phyloP scores from a whole-genome alignment of 306 rosid genomes.

The Sindora glabra region DNA sequence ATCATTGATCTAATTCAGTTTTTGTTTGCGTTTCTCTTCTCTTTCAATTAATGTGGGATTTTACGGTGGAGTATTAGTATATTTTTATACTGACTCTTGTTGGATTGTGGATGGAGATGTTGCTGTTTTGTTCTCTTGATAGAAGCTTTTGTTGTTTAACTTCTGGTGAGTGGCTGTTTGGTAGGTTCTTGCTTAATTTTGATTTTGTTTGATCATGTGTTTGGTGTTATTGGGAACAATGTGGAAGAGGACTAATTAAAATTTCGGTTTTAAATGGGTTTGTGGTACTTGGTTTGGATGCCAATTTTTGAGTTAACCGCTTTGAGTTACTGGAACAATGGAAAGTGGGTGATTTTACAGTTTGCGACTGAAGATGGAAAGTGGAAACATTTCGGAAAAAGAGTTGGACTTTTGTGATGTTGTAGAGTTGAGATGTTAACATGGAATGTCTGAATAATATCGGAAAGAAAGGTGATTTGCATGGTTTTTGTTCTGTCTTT shows the following conservation, averaged over 20 bases:
- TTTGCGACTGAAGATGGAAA: not conserved
- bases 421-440: constrained; percentile 2
- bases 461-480: no score
- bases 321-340: not conserved
- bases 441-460: no score
- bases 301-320: constrained; percentile 1
- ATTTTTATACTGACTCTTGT: not conserved
- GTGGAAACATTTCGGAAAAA: not conserved
- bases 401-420: constrained; percentile 3
- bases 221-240: constrained; percentile 19
- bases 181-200: constrained; percentile 3
- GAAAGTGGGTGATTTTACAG: not conserved
- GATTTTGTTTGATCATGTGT: constrained; percentile 14
- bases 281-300: not conserved
- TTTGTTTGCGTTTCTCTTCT: not conserved
- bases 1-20: constrained; percentile 11
- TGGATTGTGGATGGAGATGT: not conserved
- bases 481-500: no score
- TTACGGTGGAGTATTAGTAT: not conserved
- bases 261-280: constrained; percentile 10
- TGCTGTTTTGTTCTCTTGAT: not conserved
- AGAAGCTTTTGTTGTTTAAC: not conserved
- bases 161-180: constrained; percentile 12
- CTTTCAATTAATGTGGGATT: not conserved
- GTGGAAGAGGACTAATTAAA: not conserved